Base-by-base conservation (phyloP, 768 basidiomycete genomes). In the Bullera alba region DNA sequence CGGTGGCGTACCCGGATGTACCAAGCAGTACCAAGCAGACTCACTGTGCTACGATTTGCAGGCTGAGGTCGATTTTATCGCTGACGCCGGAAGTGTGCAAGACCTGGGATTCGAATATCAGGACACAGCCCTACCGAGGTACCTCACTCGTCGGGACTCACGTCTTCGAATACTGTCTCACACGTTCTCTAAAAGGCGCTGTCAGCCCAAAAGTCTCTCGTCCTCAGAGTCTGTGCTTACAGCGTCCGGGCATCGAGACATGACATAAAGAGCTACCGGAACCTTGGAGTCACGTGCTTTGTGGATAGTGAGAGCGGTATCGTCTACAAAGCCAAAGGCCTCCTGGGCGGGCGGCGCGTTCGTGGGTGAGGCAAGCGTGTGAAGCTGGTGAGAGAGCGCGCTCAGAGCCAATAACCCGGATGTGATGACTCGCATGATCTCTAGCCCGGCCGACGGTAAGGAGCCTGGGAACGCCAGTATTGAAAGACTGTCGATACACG, bases 161-260 rank as follows among this genome's bases (percentile, higher is more conserved):
- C 86, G 19, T 79, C 74, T 64, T 87, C 80, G 71, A 90, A 87
- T 0, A 85, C 75, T 4, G 77, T 74, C 71, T 93, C 90, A 67
- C 88, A 91, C 12, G 86, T 60, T 30, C 87, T 68, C 35, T 71
- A 25, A 14, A 30, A 41, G 17, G 36, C 16, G 12, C 1, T 15
- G 22, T 54, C 26, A 58, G 45, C 21, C 12, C 16, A 15, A 16
- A 27, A 8, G 15, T 47, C 17, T 29, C 8, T 19, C 30, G 34
- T 26, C 26, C 34, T 0, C 17, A 22, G 28, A 25, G 14, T 4
- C 35, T 16, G 2, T 21, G 58, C 69, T 58, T 50, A 71, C 67
- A 17, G 90, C 88, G 65, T 93, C 89, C 0, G 88, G 87, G 67
- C 89, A 84, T 22, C 78, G 76, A 48, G 80, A 81, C 83, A 83